Base-by-base conservation (phyloP, 2,329 filamentous ascomycete genomes). In the Neofusicoccum umdonicola region DNA sequence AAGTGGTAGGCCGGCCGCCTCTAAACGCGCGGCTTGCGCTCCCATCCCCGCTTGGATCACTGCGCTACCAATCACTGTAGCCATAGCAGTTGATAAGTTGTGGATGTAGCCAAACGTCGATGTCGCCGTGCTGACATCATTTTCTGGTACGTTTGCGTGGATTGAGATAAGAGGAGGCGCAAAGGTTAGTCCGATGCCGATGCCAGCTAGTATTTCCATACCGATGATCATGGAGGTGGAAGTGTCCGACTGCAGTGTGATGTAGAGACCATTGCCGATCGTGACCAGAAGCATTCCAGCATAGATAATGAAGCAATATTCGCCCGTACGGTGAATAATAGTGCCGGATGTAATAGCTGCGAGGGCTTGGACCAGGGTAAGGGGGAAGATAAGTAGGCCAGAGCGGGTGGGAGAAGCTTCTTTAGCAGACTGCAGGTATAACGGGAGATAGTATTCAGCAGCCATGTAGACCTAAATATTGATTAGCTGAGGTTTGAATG, bases 401-500 rank as follows among this genome's bases (percentile, higher is more conserved):
- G 87, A 90, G n/a, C 80, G 79, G 39, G 90, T 77, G 0, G 88
- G 87, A 0, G 82, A 82, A 1, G 85, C 85, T 58, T 83, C 82
- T 2, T 88, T 82, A 0, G 88, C 89, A 3, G 87, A 84, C 72
- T 93, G 90, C 62, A 91, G 88, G 76, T 88, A 93, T 0, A 92
- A 81, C 0, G 90, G 90, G 31, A 92, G 79, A 70, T 90, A 93
- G 75, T 91, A 93, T 57, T 87, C 85, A 1, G 82, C 82, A 0
- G 83, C 85, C 45, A 90, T 88, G 74, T 89, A 90, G 39, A 50
- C 34, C 27, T 31, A 3, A 5, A 31, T 31, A 31, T 6, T 31
- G 27, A 31, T 31, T 6, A 31, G 27, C 27, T 31, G 6, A 31
- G 27, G 27, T 3, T 31, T 31, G 3, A 31, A 31, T 6, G 27